These are phyloP conservation scores for Aspergillus unguis DNA, from an alignment of 2,329 filamentous ascomycete species.

Conservation along the genomic window DNA sequence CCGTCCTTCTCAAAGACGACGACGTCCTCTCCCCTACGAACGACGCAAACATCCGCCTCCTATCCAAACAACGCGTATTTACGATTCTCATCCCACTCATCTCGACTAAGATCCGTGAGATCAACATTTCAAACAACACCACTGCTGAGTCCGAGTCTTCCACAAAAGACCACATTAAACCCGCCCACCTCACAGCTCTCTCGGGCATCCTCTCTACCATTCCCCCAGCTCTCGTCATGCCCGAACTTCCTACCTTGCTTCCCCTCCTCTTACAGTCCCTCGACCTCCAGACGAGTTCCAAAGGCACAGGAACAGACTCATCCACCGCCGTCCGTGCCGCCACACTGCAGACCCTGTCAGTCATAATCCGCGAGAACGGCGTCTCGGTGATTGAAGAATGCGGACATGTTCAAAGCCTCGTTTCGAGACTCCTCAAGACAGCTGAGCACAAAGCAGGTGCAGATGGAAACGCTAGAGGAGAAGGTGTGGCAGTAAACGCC, in stretches of 20 bases:
- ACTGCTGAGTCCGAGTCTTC: conserved; percentile 18
- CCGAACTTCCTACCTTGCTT: conserved; percentile 56
- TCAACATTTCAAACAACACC: conserved; percentile 33
- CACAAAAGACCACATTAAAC: conserved; percentile 44
- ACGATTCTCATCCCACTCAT: conserved; percentile 57
- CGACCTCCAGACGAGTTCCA: conserved; percentile 44
- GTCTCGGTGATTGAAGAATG: conserved; percentile 48
- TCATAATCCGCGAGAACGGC: conserved; percentile 58
- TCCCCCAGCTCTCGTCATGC: conserved; percentile 58
- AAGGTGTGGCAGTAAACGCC: conserved; percentile 17
- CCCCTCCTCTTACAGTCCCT: conserved; percentile 62
- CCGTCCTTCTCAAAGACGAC: conserved; percentile 58
- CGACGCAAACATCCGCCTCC: conserved; percentile 58
- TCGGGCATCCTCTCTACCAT: conserved; percentile 60
- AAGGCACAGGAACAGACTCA: conserved; percentile 23
- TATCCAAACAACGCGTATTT: conserved; percentile 64
- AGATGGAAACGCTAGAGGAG: neutral
- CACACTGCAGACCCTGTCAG: conserved; percentile 57
- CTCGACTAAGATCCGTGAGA: conserved; percentile 49
- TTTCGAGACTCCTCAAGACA: conserved; percentile 54
- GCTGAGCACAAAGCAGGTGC: conserved; percentile 27
- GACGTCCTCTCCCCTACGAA: conserved; percentile 60
- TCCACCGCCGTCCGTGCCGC: conserved; percentile 57
- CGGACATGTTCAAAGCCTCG: conserved; percentile 57
- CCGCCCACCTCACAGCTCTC: conserved; percentile 62